Percentiles rank a stretch among this genome's conserved stretches.
Evolutionary conservation across 164 flowering plant species (phyloP).

Genomic region (Dillenia turbinata): DNA sequence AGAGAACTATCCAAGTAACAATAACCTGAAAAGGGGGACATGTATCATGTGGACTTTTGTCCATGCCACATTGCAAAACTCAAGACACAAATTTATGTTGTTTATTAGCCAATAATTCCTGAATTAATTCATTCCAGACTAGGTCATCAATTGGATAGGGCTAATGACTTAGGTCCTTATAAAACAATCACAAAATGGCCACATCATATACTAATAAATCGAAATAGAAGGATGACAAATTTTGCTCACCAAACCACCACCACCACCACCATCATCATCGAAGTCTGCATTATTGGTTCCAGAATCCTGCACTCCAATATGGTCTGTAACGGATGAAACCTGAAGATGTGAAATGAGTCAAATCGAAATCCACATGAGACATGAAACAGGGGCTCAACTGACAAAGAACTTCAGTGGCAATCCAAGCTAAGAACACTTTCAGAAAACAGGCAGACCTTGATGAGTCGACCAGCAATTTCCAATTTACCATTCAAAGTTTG

Average conservation of each 20-base stretch:
- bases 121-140: neutral
- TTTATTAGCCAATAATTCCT: no score
- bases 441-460: conserved; percentile 44
- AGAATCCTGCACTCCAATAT: conserved; percentile 60
- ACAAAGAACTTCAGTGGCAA: neutral
- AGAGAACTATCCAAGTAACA: no score
- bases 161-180: no score
- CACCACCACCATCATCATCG: conserved; percentile 97
- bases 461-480: conserved; percentile 88
- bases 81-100: no score
- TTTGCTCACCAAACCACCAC: conserved; percentile 88
- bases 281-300: conserved; percentile 69
- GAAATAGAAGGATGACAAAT: neutral
- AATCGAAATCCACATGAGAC: neutral
- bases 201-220: no score
- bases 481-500: conserved; percentile 83
- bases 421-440: neutral
- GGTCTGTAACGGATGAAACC: conserved; percentile 96
- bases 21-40: no score
- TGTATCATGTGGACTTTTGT: no score
- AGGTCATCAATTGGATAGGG: neutral
- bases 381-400: neutral
- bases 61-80: no score
- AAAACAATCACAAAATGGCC: no score
- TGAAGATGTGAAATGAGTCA: conserved; percentile 11